A percentile compares a stretch with the other conserved stretches of the same genome.
These are phyloP conservation scores for Ambrosia hybrid DNA, from an alignment of 140 eudicot genomes.

Conservation along the genomic window DNA sequence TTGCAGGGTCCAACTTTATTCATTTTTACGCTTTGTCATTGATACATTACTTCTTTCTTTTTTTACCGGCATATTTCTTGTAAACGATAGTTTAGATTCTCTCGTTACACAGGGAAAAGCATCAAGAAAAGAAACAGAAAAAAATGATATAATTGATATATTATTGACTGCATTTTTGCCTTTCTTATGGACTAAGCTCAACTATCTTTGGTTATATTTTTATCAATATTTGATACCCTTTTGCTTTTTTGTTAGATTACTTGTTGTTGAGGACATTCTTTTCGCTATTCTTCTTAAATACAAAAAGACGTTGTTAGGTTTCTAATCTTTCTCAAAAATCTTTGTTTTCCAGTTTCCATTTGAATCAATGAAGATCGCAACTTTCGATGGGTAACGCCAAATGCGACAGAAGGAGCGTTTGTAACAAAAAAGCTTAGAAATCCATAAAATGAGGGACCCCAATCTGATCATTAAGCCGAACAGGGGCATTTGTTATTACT, in stretches of 20 bases:
- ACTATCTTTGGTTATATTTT: conserved; percentile 17
- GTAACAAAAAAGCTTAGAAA: conserved; percentile 15
- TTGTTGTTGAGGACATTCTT: conserved; percentile 55
- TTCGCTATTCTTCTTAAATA: conserved; percentile 20
- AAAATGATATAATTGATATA: conserved; percentile 22
- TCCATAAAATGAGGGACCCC: conserved; percentile 57
- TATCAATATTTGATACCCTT: conserved; percentile 8
- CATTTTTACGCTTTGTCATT: not conserved
- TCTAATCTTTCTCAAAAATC: conserved; percentile 14
- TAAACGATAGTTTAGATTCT: conserved; percentile 13
- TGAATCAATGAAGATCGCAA: conserved; percentile 36
- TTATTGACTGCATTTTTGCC: conserved; percentile 37
- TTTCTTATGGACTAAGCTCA: conserved; percentile 44
- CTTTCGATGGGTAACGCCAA: conserved; percentile 27
- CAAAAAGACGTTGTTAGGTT: conserved; percentile 28
- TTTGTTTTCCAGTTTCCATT: conserved; percentile 35
- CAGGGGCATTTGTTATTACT: conserved; percentile 38
- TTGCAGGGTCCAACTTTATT: not conserved
- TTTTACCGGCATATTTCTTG: conserved; percentile 2
- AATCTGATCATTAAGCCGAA: conserved; percentile 42
- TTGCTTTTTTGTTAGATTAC: conserved; percentile 42
- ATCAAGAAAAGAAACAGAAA: conserved; percentile 16
- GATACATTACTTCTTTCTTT: not conserved
- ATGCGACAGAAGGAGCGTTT: conserved; percentile 36
- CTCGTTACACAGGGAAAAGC: conserved; percentile 8